Percentiles rank a stretch among this genome's conserved stretches.
phyloP scores from a whole-genome alignment of 1,284 basidiomycete genomes.

The Mycena citricolor region DNA sequence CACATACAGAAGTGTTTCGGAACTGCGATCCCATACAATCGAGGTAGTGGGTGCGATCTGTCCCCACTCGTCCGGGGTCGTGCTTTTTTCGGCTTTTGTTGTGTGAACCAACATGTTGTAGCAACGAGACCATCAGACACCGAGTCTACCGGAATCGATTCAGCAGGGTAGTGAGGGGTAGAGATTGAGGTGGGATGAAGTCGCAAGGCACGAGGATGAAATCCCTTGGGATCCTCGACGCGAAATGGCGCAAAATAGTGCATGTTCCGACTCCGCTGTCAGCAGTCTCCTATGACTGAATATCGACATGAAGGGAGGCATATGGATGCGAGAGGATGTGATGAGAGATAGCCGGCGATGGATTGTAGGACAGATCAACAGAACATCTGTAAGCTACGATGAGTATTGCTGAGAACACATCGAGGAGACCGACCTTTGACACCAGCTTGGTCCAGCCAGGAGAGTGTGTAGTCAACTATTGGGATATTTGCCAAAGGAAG shows the following conservation, averaged over 20 bases:
- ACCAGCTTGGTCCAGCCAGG: constrained; percentile 86
- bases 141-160: constrained; percentile 79
- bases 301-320: constrained; percentile 62
- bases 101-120: constrained; percentile 78
- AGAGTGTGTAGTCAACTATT: constrained; percentile 81
- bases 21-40: constrained; percentile 65
- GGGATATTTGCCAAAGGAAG: constrained; percentile 87
- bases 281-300: constrained; percentile 71
- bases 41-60: constrained; percentile 41
- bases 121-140: constrained; percentile 67
- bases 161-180: constrained; percentile 71
- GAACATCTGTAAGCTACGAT: constrained; percentile 66
- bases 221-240: constrained; percentile 71
- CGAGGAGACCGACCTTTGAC: constrained; percentile 64
- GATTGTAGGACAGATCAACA: constrained; percentile 78
- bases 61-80: constrained; percentile 66
- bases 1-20: constrained; percentile 70
- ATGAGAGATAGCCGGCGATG: constrained; percentile 78
- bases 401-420: constrained; percentile 1
- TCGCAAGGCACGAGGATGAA: constrained; percentile 93
- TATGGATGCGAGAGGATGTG: constrained; percentile 72
- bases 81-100: constrained; percentile 52
- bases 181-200: constrained; percentile 73
- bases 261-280: constrained; percentile 68
- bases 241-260: constrained; percentile 67